Conservation (phyloP, 2,329 filamentous ascomycete genomes). For the Venturia oleaginea region DNA sequence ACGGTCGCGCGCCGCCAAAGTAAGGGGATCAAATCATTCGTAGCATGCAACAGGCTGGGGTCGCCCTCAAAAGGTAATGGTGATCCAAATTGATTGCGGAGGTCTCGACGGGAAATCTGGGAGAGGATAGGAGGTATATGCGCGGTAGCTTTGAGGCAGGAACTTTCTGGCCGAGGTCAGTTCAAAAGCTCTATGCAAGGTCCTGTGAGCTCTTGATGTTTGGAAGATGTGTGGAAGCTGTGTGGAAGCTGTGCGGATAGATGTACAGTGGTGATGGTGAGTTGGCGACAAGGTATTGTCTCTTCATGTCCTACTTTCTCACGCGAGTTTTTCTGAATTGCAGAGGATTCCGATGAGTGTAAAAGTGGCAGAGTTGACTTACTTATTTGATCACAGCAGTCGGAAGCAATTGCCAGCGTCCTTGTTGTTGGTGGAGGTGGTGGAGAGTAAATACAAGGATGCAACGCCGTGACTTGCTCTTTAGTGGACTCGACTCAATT, state of each 20-base stretch:
- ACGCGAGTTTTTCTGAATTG: neutral
- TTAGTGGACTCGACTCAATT: neutral
- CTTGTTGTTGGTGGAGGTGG: neutral
- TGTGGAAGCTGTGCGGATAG: neutral
- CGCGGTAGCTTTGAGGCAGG: neutral
- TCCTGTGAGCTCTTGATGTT: neutral
- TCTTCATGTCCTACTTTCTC: neutral
- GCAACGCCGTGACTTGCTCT: too few relatives aligned
- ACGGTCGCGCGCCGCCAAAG: constrained; percentile 3
- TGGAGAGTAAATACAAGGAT: neutral
- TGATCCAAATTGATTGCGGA: neutral
- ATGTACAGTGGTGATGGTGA: neutral
- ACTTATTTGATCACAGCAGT: neutral
- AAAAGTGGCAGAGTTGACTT: neutral
- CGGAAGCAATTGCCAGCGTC: neutral
- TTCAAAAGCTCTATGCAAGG: neutral
- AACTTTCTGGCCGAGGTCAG: neutral
- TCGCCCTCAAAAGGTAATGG: neutral
- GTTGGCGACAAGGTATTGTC: neutral
- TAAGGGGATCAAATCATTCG: constrained; percentile 3
- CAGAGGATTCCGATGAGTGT: neutral
- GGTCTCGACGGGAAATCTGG: constrained; percentile 1
- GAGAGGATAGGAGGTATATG: neutral
- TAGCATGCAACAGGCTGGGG: neutral
- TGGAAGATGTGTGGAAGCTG: neutral